Base-by-base conservation (phyloP, 1,284 basidiomycete species). In the Bjerkandera adusta region DNA sequence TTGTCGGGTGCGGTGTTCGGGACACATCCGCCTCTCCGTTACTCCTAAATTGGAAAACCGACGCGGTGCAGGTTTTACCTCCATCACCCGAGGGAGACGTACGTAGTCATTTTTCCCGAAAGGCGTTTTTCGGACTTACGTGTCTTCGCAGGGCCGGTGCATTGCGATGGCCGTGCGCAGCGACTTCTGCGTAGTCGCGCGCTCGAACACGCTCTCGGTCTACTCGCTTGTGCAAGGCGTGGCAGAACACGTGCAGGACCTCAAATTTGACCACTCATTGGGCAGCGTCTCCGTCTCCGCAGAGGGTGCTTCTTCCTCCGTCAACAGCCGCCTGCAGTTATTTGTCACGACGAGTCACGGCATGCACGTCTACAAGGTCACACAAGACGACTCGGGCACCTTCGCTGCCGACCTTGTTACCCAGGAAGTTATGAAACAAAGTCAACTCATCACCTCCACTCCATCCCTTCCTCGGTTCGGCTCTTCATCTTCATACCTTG, bases 1-100 rank as follows among this genome's bases (percentile, higher is more conserved):
- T 45, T 8, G 24, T 54, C 15, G 52, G 49, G 10, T 51, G 49
- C 37, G 47, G 37, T 8, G 43, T 49, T 11, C 43, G 38, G 22
- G 43, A 37, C 25, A 36, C 27, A 3, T 26, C 20, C 16, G 36
- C 25, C 33, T 22, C 33, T 26, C 50, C 52, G 25, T 50, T 43
- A 32, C 5, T 54, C 7, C 27, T 44, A 13, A 49, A 54, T 34
- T 54, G 52, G 52, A 46, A 42, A 36, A 51, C 52, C 12, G 50
- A 47, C 30, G 26, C 20, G 27, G 42, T 51, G 16, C 40, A 33
- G 10, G 24, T 36, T 13, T 27, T 51, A 16, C 46, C 46, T 25
- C 26, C 36, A 26, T 30, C 46, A 8, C 50, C 42, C n/a, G 46
- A 33, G n/a, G 34, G n/a, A 25, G 42, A 44, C 26, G 50, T 51